phyloP scores from a whole-genome alignment of 1,139 yeast species.

The Zygoascus meyerae region DNA sequence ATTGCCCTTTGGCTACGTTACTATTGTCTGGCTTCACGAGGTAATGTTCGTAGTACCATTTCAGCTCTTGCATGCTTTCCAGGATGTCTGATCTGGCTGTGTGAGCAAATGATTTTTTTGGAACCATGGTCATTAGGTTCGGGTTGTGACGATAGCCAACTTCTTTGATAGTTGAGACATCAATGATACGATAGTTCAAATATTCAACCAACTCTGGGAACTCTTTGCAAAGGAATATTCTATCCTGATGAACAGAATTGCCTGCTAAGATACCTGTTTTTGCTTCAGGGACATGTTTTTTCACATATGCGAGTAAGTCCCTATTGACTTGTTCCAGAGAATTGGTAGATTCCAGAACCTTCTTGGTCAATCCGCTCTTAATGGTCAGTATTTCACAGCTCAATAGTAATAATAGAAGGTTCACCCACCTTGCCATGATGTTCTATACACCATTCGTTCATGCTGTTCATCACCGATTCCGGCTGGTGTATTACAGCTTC shows the following conservation, averaged over 20 bases:
- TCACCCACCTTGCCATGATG: conserved; percentile 54
- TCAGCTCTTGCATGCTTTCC: conserved; percentile 80
- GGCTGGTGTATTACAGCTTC: conserved; percentile 78
- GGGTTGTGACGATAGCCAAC: conserved; percentile 75
- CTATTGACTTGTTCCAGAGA: conserved; percentile 55
- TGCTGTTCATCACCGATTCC: conserved; percentile 53
- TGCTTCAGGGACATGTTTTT: conserved; percentile 46
- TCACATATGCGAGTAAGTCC: conserved; percentile 59
- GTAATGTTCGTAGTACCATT: conserved; percentile 69
- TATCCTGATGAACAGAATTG: conserved; percentile 87
- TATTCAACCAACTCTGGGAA: conserved; percentile 61
- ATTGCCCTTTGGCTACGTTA: neutral
- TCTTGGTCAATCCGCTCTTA: conserved; percentile 67
- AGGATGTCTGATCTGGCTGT: conserved; percentile 85
- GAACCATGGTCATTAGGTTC: conserved; percentile 47
- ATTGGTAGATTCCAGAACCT: conserved; percentile 52
- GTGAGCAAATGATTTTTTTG: conserved; percentile 63
- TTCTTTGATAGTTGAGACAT: conserved; percentile 81
- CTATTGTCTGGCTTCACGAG: conserved; percentile 19
- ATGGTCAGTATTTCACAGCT: neutral
- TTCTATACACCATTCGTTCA: conserved; percentile 81
- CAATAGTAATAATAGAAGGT: conserved; percentile 10
- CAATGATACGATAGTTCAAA: conserved; percentile 79
- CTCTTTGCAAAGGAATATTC: conserved; percentile 75
- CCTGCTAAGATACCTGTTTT: conserved; percentile 75